Conservation (phyloP, 2,329 filamentous ascomycete species). For the Ophiostoma sp. region DNA sequence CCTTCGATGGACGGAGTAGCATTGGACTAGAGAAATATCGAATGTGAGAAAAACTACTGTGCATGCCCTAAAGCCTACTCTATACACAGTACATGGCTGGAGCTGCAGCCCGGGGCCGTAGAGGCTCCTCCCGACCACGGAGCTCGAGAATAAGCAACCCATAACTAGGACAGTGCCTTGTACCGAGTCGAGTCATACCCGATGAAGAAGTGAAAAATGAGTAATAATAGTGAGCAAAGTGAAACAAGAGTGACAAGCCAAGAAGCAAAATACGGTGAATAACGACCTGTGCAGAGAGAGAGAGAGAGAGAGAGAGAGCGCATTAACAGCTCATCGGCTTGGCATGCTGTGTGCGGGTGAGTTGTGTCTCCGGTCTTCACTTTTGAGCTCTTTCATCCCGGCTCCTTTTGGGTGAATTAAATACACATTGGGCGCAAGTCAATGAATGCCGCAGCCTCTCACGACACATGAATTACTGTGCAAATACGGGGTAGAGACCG, state of each 20-base stretch:
- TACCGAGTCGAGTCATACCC: neutral
- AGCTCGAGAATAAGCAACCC: neutral
- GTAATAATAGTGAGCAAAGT: neutral
- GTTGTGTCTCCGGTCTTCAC: neutral
- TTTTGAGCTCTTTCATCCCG: neutral
- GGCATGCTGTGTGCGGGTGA: conserved; percentile 5
- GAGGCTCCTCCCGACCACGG: conserved; percentile 1
- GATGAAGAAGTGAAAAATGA: neutral
- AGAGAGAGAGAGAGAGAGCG: neutral
- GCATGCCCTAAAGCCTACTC: neutral
- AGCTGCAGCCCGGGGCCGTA: neutral
- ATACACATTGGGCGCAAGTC: neutral
- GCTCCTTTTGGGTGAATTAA: neutral
- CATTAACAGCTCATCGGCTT: neutral
- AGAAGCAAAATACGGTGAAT: conserved; percentile 9
- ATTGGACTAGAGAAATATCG: neutral
- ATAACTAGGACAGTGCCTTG: conserved; percentile 3
- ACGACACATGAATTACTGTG: neutral
- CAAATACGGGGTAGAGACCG: conserved; percentile 5
- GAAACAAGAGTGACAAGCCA: neutral
- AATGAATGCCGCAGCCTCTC: neutral
- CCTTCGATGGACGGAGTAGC: neutral
- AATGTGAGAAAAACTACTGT: too few species aligned
- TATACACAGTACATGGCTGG: too few species aligned
- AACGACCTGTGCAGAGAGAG: neutral